Evolutionary conservation across 1,139 yeast species (phyloP).

Genomic region (Zygotorulaspora mrakii): DNA sequence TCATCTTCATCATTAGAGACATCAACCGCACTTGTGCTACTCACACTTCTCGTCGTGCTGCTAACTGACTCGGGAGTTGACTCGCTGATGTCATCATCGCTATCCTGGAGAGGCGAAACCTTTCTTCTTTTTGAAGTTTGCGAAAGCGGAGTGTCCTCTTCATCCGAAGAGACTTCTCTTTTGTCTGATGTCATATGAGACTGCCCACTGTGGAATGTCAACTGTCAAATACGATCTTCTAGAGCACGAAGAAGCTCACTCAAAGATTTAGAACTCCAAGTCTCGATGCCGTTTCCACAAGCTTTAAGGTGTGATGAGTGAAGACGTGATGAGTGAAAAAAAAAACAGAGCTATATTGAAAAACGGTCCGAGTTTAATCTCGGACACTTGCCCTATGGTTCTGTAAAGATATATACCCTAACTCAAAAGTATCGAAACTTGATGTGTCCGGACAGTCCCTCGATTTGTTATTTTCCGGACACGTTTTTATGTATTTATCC

Average conservation of each 20-base stretch:
- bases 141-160: constrained; percentile 26
- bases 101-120: constrained; percentile 13
- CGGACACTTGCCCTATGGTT: background rate
- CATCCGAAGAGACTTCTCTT: constrained; percentile 14
- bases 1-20: constrained; percentile 16
- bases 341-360: no score
- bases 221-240: background rate
- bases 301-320: no score
- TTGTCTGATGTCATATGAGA: constrained; percentile 12
- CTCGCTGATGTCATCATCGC: constrained; percentile 8
- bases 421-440: background rate
- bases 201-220: background rate
- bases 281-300: no score
- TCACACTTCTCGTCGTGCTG: constrained; percentile 7
- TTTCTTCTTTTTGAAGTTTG: constrained; percentile 17
- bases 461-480: no score
- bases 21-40: background rate
- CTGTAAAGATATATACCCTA: no score
- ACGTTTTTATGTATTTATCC: constrained; percentile 11
- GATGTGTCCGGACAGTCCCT: background rate
- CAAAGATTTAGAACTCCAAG: no score
- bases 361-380: no score
- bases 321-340: constrained; percentile 3
- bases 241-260: no score
- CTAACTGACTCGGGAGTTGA: constrained; percentile 2